Conservation (phyloP, 768 basidiomycete genomes). For the Tricholoma sp. region DNA sequence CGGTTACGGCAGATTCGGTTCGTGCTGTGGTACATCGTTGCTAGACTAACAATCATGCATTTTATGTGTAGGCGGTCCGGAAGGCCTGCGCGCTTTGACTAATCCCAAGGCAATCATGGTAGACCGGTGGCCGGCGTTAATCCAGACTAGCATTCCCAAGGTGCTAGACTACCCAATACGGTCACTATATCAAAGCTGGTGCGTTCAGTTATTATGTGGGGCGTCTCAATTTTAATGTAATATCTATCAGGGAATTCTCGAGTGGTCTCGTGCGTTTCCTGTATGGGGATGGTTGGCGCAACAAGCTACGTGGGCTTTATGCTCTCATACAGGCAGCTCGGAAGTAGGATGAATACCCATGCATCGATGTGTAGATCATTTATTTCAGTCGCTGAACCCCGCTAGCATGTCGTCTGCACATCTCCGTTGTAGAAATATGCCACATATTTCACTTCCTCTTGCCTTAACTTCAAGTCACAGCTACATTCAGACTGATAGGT, state of each 20-base stretch:
- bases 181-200: conserved; percentile 74
- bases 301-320: conserved; percentile 38
- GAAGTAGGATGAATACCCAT: conserved; percentile 18
- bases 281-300: conserved; percentile 49
- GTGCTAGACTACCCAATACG: conserved; percentile 84
- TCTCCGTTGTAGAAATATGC: too few species aligned
- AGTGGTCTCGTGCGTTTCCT: conserved; percentile 45
- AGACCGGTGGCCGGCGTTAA: conserved; percentile 79
- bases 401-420: background rate
- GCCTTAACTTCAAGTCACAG: too few species aligned
- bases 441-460: too few species aligned
- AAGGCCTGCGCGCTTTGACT: conserved; percentile 85
- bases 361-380: too few species aligned
- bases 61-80: conserved; percentile 71
- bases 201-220: conserved; percentile 20
- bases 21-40: conserved; percentile 14
- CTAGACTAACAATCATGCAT: conserved; percentile 2
- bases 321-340: conserved; percentile 32
- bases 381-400: background rate
- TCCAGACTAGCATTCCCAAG: conserved; percentile 83
- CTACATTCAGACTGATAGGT: too few species aligned
- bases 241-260: conserved; percentile 41
- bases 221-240: background rate
- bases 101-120: conserved; percentile 83
- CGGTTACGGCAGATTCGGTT: conserved; percentile 92